Base-by-base conservation (phyloP, 495 filamentous ascomycete species). In the Corynascus novoguineensis region DNA sequence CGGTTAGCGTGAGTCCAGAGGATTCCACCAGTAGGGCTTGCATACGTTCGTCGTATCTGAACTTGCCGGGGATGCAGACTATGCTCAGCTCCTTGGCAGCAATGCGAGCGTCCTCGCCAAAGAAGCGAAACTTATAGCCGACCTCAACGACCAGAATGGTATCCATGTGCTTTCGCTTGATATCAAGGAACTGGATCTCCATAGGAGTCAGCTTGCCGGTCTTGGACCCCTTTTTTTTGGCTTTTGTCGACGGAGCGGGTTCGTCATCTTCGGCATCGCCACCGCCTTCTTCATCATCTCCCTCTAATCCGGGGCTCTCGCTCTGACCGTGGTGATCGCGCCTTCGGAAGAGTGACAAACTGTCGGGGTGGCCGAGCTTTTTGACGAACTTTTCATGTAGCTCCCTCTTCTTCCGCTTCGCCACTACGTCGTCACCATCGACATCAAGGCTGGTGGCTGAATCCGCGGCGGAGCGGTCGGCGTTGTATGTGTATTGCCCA, bases 71-170 rank as follows among this genome's bases (percentile, higher is more conserved):
- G 61, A 97, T 97, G 65, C 93, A 99, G 34, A 97, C 88, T 63
- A 99, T 97, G 55, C 87, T 87, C 56, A 99, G 74, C 66, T 92
- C 90, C 67, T 93, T 96, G 6, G 91, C 87, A 15, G 93, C 95
- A 53, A 84, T 81, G 54, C 90, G 81, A 6, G 93, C 93, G 76
- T 99, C 93, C 64, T 97, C 92, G n/a, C 95, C 93, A 64, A 95
- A 96, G 75, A 99, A 96, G 40, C 86, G 82, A 75, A 93, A 99
- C 69, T 99, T 99, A 69, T 99, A 99, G 27, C 93, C 93, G 5
- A 99, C 93, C 64, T 99, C 91, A 19, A 97, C 83, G 3, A 96
- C 83, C 37, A 99, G 71, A 9, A 97, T 55, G 0, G 92, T 92
- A 63, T 96, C 92, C 77, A 90, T 85, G 68, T 97, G 81, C 60